Evolutionary conservation across 176 grass and related monocot genomes (phyloP).

Genomic region (Triticum urartu): DNA sequence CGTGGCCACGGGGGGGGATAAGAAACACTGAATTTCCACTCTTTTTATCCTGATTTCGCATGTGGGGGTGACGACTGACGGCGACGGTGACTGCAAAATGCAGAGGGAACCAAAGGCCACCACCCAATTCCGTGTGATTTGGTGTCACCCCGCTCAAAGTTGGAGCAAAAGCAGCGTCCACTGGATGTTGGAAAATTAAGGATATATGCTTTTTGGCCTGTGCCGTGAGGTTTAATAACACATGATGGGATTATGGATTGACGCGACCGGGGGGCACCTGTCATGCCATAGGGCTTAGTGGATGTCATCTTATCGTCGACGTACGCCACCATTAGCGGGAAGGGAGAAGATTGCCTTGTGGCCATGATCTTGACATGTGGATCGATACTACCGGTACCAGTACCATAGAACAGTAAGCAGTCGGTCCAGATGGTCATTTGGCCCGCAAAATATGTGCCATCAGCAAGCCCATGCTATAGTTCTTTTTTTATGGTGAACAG

Average conservation of each 20-base stretch:
- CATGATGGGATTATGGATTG: slow-evolving; percentile 20
- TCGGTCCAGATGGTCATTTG: not conserved
- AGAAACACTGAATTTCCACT: slow-evolving; percentile 20
- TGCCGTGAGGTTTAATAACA: slow-evolving; percentile 24
- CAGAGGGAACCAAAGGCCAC: not conserved
- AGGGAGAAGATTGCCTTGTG: slow-evolving; percentile 15
- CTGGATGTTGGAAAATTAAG: slow-evolving; percentile 22
- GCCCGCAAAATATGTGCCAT: not conserved
- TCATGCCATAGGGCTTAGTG: slow-evolving; percentile 27
- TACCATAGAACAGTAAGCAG: not conserved
- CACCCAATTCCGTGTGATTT: not conserved
- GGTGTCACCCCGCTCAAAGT: not conserved
- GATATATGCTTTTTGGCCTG: slow-evolving; percentile 27
- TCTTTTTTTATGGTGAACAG: not conserved
- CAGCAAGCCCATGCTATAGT: not conserved
- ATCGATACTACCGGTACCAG: not conserved
- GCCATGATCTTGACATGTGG: slow-evolving; percentile 26
- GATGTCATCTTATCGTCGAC: slow-evolving; percentile 27
- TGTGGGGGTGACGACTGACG: slow-evolving; percentile 6
- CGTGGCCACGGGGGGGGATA: slow-evolving; percentile 23
- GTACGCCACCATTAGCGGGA: not conserved
- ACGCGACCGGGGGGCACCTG: slow-evolving; percentile 24
- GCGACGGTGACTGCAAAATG: not conserved
- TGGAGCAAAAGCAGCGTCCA: slow-evolving; percentile 30
- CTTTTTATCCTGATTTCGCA: slow-evolving; percentile 25